phyloP scores from a whole-genome alignment of 2,329 filamentous ascomycete species.

The Fusarium begoniae region DNA sequence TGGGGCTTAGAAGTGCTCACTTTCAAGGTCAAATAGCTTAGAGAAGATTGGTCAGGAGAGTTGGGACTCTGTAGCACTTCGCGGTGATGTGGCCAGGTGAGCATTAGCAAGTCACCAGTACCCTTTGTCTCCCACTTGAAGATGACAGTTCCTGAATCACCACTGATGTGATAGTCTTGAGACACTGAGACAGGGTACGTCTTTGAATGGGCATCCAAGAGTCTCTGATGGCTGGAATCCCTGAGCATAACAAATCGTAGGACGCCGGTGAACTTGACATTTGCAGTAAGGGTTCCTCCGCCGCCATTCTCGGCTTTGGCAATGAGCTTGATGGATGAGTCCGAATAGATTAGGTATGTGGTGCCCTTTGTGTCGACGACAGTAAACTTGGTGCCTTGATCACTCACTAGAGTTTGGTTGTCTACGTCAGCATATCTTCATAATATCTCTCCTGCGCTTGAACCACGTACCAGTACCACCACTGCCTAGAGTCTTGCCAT shows the following conservation, averaged over 20 bases:
- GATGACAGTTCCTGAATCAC: fast-evolving
- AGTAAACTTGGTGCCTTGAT: background rate
- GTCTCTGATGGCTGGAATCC: background rate
- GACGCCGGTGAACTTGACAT: background rate
- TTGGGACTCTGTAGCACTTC: background rate
- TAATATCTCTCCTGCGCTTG: fast-evolving
- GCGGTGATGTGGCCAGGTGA: background rate
- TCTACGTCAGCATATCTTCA: fast-evolving
- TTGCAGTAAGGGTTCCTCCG: background rate
- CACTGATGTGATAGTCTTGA: background rate
- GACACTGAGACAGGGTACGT: background rate
- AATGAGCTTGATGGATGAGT: background rate
- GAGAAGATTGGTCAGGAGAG: background rate
- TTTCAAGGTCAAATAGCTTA: background rate
- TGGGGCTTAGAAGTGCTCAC: fast-evolving
- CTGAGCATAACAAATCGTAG: background rate
- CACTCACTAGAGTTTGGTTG: background rate
- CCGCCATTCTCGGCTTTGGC: background rate
- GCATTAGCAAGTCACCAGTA: background rate
- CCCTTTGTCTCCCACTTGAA: background rate
- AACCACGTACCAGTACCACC: fast-evolving
- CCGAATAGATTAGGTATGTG: background rate
- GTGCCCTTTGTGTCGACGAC: background rate
- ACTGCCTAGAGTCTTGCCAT: background rate
- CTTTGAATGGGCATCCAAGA: background rate